Evolutionary conservation across 2,329 filamentous ascomycete genomes (phyloP).

Genomic region (Fulvia fulva): DNA sequence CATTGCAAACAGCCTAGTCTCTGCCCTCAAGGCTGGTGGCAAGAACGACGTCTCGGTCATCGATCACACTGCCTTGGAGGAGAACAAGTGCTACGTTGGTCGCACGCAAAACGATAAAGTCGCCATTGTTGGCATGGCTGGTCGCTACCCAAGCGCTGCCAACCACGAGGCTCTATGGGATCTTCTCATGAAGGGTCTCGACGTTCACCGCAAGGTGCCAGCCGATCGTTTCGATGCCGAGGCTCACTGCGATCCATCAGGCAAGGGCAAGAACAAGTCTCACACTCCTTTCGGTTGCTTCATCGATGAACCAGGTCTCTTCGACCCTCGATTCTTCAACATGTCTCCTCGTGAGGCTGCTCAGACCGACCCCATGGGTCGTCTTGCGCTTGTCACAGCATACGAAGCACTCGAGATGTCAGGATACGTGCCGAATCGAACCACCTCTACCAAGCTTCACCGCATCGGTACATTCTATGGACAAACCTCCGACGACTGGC

Average conservation of each 20-base stretch:
- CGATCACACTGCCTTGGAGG: slow-evolving; percentile 45
- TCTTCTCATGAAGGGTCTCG: slow-evolving; percentile 67
- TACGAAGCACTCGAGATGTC: slow-evolving; percentile 81
- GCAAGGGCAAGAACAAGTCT: slow-evolving; percentile 70
- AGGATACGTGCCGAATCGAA: slow-evolving; percentile 69
- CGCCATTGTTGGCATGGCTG: slow-evolving; percentile 80
- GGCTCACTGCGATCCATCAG: slow-evolving; percentile 66
- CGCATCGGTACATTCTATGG: slow-evolving; percentile 71
- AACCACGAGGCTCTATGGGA: slow-evolving; percentile 72
- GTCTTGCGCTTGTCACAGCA: slow-evolving; percentile 69
- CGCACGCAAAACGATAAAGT: slow-evolving; percentile 63
- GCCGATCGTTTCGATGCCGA: slow-evolving; percentile 69
- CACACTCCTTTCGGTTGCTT: slow-evolving; percentile 74
- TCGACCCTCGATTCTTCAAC: slow-evolving; percentile 82
- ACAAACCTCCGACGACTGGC: slow-evolving; percentile 71
- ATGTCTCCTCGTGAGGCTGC: slow-evolving; percentile 78
- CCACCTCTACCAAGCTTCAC: slow-evolving; percentile 61
- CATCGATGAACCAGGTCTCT: slow-evolving; percentile 70
- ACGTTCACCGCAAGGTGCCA: slow-evolving; percentile 66
- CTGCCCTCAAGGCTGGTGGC: slow-evolving; percentile 50
- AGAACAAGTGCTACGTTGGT: slow-evolving; percentile 34
- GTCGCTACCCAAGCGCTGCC: slow-evolving; percentile 70
- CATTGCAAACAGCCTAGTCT: slow-evolving; percentile 53
- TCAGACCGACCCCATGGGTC: slow-evolving; percentile 77
- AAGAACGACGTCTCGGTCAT: slow-evolving; percentile 41